These are phyloP conservation scores for Trichoderma hamatum DNA, from an alignment of 2,329 filamentous ascomycete genomes.

Conservation along the genomic window DNA sequence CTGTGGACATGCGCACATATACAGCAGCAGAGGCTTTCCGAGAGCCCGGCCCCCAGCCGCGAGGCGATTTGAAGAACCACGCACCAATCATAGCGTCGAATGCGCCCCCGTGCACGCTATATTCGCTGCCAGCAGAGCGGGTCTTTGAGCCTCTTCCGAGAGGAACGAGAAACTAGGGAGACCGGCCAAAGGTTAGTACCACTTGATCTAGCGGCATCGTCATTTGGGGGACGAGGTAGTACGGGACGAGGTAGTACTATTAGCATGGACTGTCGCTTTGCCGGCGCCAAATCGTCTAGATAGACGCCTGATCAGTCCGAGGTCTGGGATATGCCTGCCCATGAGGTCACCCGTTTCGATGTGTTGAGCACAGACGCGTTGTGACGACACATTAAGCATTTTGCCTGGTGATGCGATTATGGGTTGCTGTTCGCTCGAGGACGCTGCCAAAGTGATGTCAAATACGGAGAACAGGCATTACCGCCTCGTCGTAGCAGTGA, in stretches of 20 bases:
- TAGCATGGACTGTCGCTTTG: neutral
- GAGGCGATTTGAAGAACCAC: neutral
- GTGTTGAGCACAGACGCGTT: neutral
- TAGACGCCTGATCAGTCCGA: constrained; percentile 8
- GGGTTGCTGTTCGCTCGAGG: neutral
- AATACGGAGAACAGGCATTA: neutral
- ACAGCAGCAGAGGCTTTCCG: neutral
- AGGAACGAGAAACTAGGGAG: neutral
- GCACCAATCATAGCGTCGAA: constrained; percentile 39
- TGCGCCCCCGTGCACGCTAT: constrained; percentile 39
- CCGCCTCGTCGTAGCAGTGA: too few species aligned
- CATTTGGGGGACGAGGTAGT: neutral
- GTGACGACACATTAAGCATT: neutral
- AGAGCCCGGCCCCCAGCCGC: constrained; percentile 19
- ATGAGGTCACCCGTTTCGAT: neutral
- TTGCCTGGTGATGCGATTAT: neutral
- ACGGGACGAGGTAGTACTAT: neutral
- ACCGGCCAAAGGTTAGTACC: neutral
- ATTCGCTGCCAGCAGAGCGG: constrained; percentile 38
- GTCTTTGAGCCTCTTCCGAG: constrained; percentile 24
- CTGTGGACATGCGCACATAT: too few species aligned
- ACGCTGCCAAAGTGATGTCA: neutral
- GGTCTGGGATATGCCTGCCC: neutral
- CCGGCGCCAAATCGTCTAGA: constrained; percentile 2
- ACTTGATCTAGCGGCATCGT: neutral